phyloP scores from a whole-genome alignment of 352 stramenopile genomes.

The Ophiocytium majus region DNA sequence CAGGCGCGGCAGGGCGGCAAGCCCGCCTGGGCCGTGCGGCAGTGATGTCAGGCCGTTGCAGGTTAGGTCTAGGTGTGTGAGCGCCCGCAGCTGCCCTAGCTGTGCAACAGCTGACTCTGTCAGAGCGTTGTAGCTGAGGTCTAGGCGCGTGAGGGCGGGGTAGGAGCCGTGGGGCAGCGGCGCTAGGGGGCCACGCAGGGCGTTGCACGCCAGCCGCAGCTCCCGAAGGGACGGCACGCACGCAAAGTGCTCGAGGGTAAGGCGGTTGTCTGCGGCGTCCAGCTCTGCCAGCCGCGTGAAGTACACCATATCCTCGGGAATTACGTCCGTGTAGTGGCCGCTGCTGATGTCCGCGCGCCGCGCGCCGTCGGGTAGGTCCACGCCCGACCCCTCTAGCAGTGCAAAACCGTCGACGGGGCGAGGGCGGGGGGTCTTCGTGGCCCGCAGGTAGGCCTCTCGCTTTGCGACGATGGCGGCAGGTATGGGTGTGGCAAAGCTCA shows the following conservation, averaged over 20 bases:
- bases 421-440: conserved; percentile 27
- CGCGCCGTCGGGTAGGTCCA: conserved; percentile 50
- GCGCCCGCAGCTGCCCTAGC: conserved; percentile 29
- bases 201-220: conserved; percentile 56
- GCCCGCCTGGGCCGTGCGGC: conserved; percentile 13
- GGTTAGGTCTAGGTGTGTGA: conserved; percentile 53
- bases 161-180: conserved; percentile 28
- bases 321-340: conserved; percentile 35
- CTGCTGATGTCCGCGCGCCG: conserved; percentile 48
- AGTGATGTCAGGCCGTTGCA: conserved; percentile 53
- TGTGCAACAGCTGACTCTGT: conserved; percentile 22
- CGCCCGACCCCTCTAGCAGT: conserved; percentile 50
- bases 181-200: conserved; percentile 26
- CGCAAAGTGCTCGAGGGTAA: conserved; percentile 45
- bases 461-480: neutral
- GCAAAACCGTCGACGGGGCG: conserved; percentile 51
- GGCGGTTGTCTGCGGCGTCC: conserved; percentile 53
- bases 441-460: conserved; percentile 18
- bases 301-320: conserved; percentile 53
- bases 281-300: conserved; percentile 44
- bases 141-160: conserved; percentile 37
- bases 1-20: conserved; percentile 23
- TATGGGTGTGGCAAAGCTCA: neutral
- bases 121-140: conserved; percentile 57
- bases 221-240: conserved; percentile 38